These are phyloP conservation scores for Ascoidea asiatica DNA, from an alignment of 805 yeast species.

Conservation along the genomic window DNA sequence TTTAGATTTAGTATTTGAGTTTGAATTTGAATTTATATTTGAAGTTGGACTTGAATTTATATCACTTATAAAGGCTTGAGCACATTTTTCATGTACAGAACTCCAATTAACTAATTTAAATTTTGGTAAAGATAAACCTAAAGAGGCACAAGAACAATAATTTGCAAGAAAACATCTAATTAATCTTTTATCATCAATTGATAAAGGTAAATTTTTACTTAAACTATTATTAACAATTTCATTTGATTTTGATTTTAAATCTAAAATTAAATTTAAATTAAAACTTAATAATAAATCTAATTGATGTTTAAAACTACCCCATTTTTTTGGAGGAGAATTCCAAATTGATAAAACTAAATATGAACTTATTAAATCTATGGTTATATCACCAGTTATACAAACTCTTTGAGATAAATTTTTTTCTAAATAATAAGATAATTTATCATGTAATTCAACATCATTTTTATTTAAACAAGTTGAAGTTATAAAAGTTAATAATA, in stretches of 20 bases:
- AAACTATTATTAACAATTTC: slow-evolving; percentile 16
- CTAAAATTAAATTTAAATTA: slow-evolving; percentile 34
- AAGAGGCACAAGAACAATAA: slow-evolving; percentile 35
- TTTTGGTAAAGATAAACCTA: slow-evolving; percentile 36
- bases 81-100: slow-evolving; percentile 25
- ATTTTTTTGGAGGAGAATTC: slow-evolving; percentile 37
- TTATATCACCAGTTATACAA: slow-evolving; percentile 29
- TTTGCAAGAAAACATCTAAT: slow-evolving; percentile 32
- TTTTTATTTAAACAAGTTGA: slow-evolving; percentile 35
- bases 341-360: slow-evolving; percentile 34
- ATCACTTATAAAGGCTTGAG: slow-evolving; percentile 20
- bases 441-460: slow-evolving; percentile 21
- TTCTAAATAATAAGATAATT: slow-evolving; percentile 30
- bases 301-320: slow-evolving; percentile 41
- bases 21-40: no score
- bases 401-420: slow-evolving; percentile 29
- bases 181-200: slow-evolving; percentile 19
- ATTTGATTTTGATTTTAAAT: slow-evolving; percentile 25
- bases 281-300: slow-evolving; percentile 31
- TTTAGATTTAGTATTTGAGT: no score
- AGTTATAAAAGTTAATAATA: slow-evolving; percentile 28
- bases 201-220: slow-evolving; percentile 12
- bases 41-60: background rate
- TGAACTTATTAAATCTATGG: slow-evolving; percentile 26
- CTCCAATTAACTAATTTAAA: slow-evolving; percentile 38